These are phyloP conservation scores for Pelargonium australe DNA, from an alignment of 441 rosid species.

Conservation along the genomic window DNA sequence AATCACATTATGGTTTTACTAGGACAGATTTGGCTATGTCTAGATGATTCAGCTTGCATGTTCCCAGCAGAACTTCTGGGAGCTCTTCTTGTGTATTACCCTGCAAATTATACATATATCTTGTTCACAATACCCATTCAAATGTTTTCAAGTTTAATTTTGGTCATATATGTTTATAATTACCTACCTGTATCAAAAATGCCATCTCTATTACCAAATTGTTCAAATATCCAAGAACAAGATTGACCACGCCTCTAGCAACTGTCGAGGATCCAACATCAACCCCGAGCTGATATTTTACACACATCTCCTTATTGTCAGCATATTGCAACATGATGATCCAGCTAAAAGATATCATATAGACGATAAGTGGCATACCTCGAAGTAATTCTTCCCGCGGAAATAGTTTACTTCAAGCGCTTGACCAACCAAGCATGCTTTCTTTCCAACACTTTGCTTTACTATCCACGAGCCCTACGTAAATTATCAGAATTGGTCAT, in stretches of 20 bases:
- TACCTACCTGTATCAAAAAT: constrained; percentile 70
- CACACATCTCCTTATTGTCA: neutral
- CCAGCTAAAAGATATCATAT: neutral
- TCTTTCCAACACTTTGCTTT: constrained; percentile 92
- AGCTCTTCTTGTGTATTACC: constrained; percentile 77
- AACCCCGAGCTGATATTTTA: constrained; percentile 46
- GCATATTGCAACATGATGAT: neutral
- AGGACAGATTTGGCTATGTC: constrained; percentile 51
- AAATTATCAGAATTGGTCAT: neutral
- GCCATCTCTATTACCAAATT: constrained; percentile 91
- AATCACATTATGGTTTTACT: constrained; percentile 5
- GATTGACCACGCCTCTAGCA: constrained; percentile 79
- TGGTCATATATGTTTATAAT: neutral
- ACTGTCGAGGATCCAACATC: constrained; percentile 93
- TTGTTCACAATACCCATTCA: neutral
- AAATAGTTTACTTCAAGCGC: constrained; percentile 59
- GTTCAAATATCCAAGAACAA: constrained; percentile 77
- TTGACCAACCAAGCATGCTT: constrained; percentile 73
- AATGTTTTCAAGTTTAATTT: neutral
- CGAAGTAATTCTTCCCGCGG: constrained; percentile 72
- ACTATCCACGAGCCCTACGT: constrained; percentile 89
- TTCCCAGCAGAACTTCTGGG: constrained; percentile 80
- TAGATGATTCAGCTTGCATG: constrained; percentile 66
- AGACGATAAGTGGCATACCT: constrained; percentile 37
- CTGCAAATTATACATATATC: constrained; percentile 36